Evolutionary conservation across 345 rosid genomes (phyloP).

Genomic region (Carallia brachiata): DNA sequence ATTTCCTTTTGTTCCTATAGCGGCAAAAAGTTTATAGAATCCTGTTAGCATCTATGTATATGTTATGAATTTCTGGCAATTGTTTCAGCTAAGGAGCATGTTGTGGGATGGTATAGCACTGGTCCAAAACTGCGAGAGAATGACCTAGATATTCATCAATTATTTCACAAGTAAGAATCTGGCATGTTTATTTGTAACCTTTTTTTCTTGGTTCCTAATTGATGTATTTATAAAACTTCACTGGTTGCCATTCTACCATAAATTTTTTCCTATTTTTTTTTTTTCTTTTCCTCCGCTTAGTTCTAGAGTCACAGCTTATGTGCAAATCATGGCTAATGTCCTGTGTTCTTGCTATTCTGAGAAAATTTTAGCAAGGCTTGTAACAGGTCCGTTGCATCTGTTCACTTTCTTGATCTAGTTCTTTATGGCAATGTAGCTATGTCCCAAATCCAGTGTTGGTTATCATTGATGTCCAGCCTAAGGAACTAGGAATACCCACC

Average conservation of each 20-base stretch:
- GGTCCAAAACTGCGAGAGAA: slow-evolving; percentile 89
- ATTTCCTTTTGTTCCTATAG: not conserved
- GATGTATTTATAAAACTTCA: not conserved
- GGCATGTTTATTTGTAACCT: too few species aligned
- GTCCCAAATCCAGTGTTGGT: slow-evolving; percentile 83
- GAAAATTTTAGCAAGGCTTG: not conserved
- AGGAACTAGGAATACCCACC: slow-evolving; percentile 86
- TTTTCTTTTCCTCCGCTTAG: too few species aligned
- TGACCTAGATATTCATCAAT: slow-evolving; percentile 64
- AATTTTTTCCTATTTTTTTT: too few species aligned
- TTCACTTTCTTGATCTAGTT: not conserved
- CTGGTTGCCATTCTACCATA: too few species aligned
- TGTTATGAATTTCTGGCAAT: not conserved
- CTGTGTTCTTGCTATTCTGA: too few species aligned
- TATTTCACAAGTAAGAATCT: slow-evolving; percentile 50
- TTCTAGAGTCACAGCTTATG: too few species aligned
- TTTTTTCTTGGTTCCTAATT: not conserved
- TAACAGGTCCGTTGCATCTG: not conserved
- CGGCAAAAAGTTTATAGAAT: too few species aligned
- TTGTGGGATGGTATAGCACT: slow-evolving; percentile 97
- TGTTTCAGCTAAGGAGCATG: slow-evolving; percentile 87
- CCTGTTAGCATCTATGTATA: not conserved
- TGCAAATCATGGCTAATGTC: too few species aligned
- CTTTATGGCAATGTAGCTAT: slow-evolving; percentile 46
- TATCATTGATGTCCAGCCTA: slow-evolving; percentile 87